phyloP scores from a whole-genome alignment of 1,284 basidiomycete genomes.

The Austroboletus novae-zelandiae region DNA sequence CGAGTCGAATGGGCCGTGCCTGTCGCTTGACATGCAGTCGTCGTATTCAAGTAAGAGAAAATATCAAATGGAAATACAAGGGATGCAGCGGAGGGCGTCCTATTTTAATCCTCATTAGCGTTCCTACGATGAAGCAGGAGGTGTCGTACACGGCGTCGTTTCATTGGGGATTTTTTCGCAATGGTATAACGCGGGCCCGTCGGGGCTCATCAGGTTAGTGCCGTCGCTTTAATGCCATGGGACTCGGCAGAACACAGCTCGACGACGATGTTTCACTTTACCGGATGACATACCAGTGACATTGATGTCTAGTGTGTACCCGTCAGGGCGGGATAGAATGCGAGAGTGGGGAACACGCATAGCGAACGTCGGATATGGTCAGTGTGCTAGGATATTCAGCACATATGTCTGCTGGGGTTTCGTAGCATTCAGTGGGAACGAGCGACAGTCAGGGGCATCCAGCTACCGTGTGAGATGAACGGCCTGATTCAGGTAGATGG shows the following conservation, averaged over 20 bases:
- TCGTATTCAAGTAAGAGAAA: no score
- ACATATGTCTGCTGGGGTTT: slow-evolving; percentile 29
- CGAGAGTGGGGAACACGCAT: slow-evolving; percentile 7
- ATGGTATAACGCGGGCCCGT: slow-evolving; percentile 14
- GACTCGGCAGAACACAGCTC: slow-evolving; percentile 32
- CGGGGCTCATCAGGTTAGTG: slow-evolving; percentile 10
- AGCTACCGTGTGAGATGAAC: neutral
- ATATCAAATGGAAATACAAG: no score
- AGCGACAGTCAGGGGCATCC: slow-evolving; percentile 5
- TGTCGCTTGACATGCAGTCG: no score
- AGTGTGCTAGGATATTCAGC: slow-evolving; percentile 35
- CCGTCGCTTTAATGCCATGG: slow-evolving; percentile 18
- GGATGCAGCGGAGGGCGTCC: no score
- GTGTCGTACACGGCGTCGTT: slow-evolving; percentile 12
- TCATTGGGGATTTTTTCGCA: slow-evolving; percentile 21
- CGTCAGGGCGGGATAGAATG: slow-evolving; percentile 2
- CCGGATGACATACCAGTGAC: slow-evolving; percentile 34
- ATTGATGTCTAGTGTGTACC: slow-evolving; percentile 20
- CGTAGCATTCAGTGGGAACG: slow-evolving; percentile 38
- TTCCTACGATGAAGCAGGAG: neutral
- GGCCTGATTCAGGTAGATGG: slow-evolving; percentile 31
- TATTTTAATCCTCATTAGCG: neutral
- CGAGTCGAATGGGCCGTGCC: no score
- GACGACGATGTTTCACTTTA: slow-evolving; percentile 31
- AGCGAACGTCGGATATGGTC: slow-evolving; percentile 33